Conservation (phyloP, 1,139 yeast genomes). For the Saccharomyces uvarum region DNA sequence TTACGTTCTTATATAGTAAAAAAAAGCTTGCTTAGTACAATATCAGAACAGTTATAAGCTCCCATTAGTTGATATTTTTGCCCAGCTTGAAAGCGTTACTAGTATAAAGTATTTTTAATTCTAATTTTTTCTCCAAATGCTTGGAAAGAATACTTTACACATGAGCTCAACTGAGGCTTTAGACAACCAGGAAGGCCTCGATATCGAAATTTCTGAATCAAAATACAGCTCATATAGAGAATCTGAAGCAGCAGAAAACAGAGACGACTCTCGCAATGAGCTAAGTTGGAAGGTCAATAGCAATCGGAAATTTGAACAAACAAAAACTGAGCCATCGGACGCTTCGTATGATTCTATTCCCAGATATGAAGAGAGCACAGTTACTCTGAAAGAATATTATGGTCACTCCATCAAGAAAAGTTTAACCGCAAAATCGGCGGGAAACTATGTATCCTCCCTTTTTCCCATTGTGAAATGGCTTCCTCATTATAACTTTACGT, state of each 20-base stretch:
- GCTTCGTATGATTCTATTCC: conserved; percentile 11
- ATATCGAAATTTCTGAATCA: not conserved
- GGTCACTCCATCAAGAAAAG: conserved; percentile 15
- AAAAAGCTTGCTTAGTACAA: too few relatives aligned
- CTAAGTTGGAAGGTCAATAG: not conserved
- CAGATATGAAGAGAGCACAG: conserved; percentile 18
- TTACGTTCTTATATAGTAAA: too few relatives aligned
- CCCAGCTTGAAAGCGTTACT: too few relatives aligned
- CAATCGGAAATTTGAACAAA: not conserved
- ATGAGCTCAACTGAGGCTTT: not conserved
- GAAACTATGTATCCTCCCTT: conserved; percentile 48
- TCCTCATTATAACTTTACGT: conserved; percentile 66
- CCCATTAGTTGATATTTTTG: too few relatives aligned
- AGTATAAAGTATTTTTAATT: too few relatives aligned
- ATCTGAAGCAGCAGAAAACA: not conserved
- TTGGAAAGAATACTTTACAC: not conserved
- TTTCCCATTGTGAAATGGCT: conserved; percentile 82
- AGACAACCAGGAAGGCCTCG: not conserved
- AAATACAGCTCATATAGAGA: not conserved
- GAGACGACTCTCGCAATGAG: not conserved
- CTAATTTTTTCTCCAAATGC: not conserved
- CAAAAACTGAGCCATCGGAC: not conserved
- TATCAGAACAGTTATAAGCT: too few relatives aligned
- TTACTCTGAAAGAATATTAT: conserved; percentile 22
- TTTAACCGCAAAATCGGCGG: conserved; percentile 12